These are phyloP conservation scores for Juncus effusus DNA, from an alignment of 176 grass and related monocot genomes.

Conservation along the genomic window DNA sequence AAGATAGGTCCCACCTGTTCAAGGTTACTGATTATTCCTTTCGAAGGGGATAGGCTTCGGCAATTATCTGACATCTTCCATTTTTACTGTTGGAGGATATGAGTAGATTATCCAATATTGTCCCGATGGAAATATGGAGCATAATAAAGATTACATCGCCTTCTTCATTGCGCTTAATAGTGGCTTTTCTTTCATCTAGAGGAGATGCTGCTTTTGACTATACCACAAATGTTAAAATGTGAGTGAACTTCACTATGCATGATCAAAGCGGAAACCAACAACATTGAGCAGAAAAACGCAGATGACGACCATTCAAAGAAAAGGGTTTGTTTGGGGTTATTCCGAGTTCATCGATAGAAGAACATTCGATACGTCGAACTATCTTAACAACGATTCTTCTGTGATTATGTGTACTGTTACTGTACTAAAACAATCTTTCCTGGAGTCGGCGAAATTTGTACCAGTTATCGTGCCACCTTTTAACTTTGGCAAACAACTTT, in stretches of 20 bases:
- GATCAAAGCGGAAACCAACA: background rate
- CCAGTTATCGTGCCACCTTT: background rate
- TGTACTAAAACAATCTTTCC: constrained; percentile 10
- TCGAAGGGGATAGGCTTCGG: background rate
- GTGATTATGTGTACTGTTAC: constrained; percentile 5
- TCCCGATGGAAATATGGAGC: background rate
- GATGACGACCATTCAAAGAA: background rate
- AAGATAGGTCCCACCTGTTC: constrained; percentile 1
- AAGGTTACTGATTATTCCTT: background rate
- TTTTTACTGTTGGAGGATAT: constrained; percentile 8
- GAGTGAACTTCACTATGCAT: background rate
- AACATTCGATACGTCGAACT: constrained; percentile 2
- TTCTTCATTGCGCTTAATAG: constrained; percentile 3
- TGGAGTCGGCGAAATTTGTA: background rate
- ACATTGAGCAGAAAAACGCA: background rate
- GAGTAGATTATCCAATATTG: constrained; percentile 12
- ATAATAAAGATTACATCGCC: background rate
- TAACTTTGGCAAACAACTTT: constrained; percentile 8
- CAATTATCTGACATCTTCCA: background rate
- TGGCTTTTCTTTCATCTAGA: background rate
- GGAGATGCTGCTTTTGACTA: too few relatives aligned
- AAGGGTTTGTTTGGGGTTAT: background rate
- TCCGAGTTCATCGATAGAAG: background rate
- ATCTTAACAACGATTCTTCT: constrained; percentile 23
- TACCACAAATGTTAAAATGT: background rate